Evolutionary conservation across 2,329 filamentous ascomycete genomes (phyloP).

Genomic region (Grosmannia clavigera): DNA sequence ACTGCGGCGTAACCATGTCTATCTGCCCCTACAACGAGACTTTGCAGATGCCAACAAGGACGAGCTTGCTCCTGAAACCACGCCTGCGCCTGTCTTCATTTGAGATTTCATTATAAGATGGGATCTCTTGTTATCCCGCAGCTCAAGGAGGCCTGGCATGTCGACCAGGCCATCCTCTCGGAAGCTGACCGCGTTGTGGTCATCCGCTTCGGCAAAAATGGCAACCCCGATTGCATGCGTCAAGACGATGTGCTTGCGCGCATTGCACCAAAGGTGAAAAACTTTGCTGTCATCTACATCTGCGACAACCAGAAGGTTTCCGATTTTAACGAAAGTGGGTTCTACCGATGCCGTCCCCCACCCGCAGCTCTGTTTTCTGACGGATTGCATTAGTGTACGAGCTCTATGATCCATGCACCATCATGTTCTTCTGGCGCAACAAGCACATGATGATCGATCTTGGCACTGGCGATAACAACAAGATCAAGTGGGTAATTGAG

Average conservation of each 20-base stretch:
- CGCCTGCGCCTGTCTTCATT: background rate
- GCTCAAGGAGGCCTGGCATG: conserved; percentile 87
- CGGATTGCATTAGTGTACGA: conserved; percentile 76
- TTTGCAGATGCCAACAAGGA: background rate
- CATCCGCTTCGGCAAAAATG: conserved; percentile 85
- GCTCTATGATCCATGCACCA: conserved; percentile 62
- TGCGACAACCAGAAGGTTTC: conserved; percentile 86
- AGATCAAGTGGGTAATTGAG: conserved; percentile 41
- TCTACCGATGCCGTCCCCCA: background rate
- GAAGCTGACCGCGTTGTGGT: conserved; percentile 90
- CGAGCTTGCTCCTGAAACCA: background rate
- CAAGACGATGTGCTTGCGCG: conserved; percentile 91
- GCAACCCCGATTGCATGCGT: conserved; percentile 60
- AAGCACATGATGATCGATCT: conserved; percentile 99
- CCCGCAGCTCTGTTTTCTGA: conserved; percentile 39
- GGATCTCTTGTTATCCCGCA: conserved; percentile 89
- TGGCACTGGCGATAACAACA: conserved; percentile 94
- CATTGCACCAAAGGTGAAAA: conserved; percentile 88
- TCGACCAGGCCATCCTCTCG: conserved; percentile 82
- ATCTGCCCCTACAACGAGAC: too few species aligned
- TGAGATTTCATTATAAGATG: conserved; percentile 22
- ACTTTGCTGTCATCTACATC: conserved; percentile 83
- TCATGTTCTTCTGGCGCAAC: conserved; percentile 84
- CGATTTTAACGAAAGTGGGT: conserved; percentile 61
- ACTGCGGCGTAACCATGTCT: background rate